A percentile compares a stretch with the other conserved stretches of the same genome.
Conservation (phyloP, 192 early-diverging fungal species). For the Chytriomyces sp. region DNA sequence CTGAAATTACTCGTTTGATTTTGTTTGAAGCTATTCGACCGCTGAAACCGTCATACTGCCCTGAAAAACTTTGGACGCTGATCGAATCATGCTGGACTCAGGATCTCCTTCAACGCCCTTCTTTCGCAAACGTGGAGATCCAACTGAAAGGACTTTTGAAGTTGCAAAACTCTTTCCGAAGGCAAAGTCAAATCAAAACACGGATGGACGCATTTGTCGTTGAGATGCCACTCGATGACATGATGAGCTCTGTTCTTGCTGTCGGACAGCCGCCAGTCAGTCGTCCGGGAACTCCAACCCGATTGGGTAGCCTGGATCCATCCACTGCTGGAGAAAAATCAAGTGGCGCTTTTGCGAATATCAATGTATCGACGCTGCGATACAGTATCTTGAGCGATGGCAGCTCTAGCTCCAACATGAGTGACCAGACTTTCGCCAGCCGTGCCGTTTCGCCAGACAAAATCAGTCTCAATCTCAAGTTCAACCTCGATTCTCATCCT, state of each 20-base stretch:
- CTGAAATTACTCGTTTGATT: constrained; percentile 31
- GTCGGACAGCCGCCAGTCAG: neutral
- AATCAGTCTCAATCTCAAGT: constrained; percentile 26
- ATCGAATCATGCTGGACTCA: constrained; percentile 35
- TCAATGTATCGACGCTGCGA: neutral
- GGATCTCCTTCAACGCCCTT: constrained; percentile 26
- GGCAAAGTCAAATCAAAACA: constrained; percentile 36
- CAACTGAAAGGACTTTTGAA: constrained; percentile 28
- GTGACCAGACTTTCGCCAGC: neutral
- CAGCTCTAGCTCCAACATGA: neutral
- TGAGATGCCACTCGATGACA: constrained; percentile 38
- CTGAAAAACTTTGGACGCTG: constrained; percentile 36
- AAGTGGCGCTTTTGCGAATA: neutral
- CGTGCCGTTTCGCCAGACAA: neutral
- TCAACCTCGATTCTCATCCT: constrained; percentile 16
- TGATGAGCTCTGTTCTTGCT: constrained; percentile 24
- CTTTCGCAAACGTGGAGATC: constrained; percentile 27
- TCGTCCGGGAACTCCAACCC: neutral
- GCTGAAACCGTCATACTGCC: constrained; percentile 24
- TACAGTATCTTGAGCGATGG: neutral
- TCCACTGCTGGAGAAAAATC: neutral
- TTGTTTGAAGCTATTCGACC: constrained; percentile 30
- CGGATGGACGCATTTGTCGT: constrained; percentile 38
- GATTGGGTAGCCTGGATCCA: neutral
- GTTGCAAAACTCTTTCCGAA: constrained; percentile 28